Evolutionary conservation across 495 filamentous ascomycete species (phyloP), one percentile per base, ranked within the genome.

Genomic region (Xylaria telfairii): DNA sequence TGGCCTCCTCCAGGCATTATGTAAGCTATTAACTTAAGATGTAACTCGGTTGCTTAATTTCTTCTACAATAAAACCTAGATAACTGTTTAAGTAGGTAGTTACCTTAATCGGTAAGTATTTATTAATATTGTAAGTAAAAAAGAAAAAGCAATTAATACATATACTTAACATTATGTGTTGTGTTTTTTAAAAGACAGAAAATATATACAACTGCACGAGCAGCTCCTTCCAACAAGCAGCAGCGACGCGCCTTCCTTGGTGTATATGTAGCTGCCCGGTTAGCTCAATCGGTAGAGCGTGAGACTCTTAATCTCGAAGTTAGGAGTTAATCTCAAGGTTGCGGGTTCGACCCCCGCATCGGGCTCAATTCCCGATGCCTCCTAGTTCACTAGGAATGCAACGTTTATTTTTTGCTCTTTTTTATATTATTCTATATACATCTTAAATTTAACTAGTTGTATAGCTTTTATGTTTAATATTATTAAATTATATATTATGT

Each of bases 241-340:
- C 51, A 54, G 34, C 34, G n/a, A n/a, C n/a, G 21, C 49, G 15
- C 49, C 21, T 53, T 28, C 49, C 21, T 15, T 17, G 42, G 1
- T 26, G n/a, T n/a, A n/a, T n/a, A n/a, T 12, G 47, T 30, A 10
- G 56, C 56, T 61, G 59, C 76, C 82, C 80, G 80, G 88, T 88
- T 91, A 91, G 89, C 89, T 92, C 90, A 91, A 91, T 92, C 89
- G 89, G 89, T 90, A 91, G 90, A 91, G 90, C 90, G 90, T 91
- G 87, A 90, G 90, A 91, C 90, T 92, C 89, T 91, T 92, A 90
- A 88, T 87, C 86, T 86, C 83, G 88, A 88, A 84, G 86, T 59
- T 37, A n/a, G 82, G 86, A 86, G 86, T 87, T 80, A n/a, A n/a
- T 87, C 86, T 86, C 83, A 88, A 88, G 85, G 86, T 59, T 37